These are phyloP conservation scores for Apiotrichum gracile DNA, from an alignment of 1,284 basidiomycete genomes.

Conservation along the genomic window DNA sequence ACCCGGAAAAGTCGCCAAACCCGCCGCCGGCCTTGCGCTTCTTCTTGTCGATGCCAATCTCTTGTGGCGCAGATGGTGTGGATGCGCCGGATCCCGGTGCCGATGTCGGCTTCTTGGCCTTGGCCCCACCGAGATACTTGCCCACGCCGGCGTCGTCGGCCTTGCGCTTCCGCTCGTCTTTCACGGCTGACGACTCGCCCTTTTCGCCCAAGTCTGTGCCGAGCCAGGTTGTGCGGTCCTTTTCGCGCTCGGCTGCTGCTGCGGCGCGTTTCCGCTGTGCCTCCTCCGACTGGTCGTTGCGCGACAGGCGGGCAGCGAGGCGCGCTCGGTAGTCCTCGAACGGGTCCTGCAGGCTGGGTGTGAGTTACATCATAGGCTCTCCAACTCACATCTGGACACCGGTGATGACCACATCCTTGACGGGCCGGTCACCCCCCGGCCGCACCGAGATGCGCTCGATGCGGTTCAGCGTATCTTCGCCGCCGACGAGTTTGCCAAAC, in stretches of 20 bases:
- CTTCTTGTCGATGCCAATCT: slow-evolving; percentile 45
- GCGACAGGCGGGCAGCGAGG: slow-evolving; percentile 42
- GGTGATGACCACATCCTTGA: slow-evolving; percentile 63
- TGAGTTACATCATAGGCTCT: not conserved
- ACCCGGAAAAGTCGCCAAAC: slow-evolving; percentile 49
- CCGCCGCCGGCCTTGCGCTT: slow-evolving; percentile 43
- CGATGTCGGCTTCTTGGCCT: not conserved
- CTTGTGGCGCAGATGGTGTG: slow-evolving; percentile 19
- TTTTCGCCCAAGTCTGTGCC: slow-evolving; percentile 46
- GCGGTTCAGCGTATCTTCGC: slow-evolving; percentile 78
- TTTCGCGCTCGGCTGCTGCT: slow-evolving; percentile 44
- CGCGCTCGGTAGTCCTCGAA: slow-evolving; percentile 48
- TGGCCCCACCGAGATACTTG: slow-evolving; percentile 42
- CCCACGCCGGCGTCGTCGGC: slow-evolving; percentile 43
- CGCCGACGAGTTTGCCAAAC: slow-evolving; percentile 92
- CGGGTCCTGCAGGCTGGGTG: slow-evolving; percentile 47
- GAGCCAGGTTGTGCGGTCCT: slow-evolving; percentile 49
- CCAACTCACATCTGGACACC: slow-evolving; percentile 37
- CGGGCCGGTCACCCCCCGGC: slow-evolving; percentile 75
- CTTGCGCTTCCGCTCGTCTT: slow-evolving; percentile 35
- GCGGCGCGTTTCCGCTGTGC: slow-evolving; percentile 36
- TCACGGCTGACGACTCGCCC: slow-evolving; percentile 28
- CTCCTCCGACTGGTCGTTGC: slow-evolving; percentile 41
- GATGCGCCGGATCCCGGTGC: too few relatives aligned
- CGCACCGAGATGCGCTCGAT: slow-evolving; percentile 76